Evolutionary conservation across 495 filamentous ascomycete species (phyloP).

Genomic region (Aspergillus saccharolyticus): DNA sequence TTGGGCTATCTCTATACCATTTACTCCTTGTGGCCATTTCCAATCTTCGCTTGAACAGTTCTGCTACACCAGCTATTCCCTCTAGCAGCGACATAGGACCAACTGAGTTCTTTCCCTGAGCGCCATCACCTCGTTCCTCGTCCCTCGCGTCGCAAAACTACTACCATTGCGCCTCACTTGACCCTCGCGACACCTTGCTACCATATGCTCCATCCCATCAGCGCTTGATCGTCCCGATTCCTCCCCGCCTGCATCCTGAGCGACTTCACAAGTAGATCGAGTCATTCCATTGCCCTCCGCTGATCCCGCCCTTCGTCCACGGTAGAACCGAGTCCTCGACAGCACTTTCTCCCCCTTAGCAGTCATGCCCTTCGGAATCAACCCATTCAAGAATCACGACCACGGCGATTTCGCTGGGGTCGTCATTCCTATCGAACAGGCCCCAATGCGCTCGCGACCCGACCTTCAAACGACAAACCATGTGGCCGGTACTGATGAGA

Average conservation of each 20-base stretch:
- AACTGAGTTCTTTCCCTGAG: not conserved
- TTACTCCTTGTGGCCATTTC: slow-evolving; percentile 8
- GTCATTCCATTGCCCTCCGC: not conserved
- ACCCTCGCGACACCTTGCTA: slow-evolving; percentile 4
- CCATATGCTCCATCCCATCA: not conserved
- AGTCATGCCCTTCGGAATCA: slow-evolving; percentile 34
- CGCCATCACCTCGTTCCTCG: not conserved
- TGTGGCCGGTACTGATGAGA: slow-evolving; percentile 16
- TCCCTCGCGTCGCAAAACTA: slow-evolving; percentile 6
- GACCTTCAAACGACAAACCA: slow-evolving; percentile 25
- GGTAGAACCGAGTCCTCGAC: slow-evolving; percentile 1
- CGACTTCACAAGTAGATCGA: slow-evolving; percentile 10
- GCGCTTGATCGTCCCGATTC: not conserved
- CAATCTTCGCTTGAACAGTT: slow-evolving; percentile 5
- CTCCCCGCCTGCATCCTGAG: not conserved
- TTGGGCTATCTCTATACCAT: slow-evolving; percentile 15
- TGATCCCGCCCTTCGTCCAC: not conserved
- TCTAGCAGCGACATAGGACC: slow-evolving; percentile 13
- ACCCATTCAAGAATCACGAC: slow-evolving; percentile 49
- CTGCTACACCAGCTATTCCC: slow-evolving; percentile 12
- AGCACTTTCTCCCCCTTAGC: not conserved
- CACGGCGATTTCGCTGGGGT: slow-evolving; percentile 45
- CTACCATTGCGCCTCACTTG: slow-evolving; percentile 17
- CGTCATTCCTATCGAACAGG: slow-evolving; percentile 47
- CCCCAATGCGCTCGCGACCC: slow-evolving; percentile 28